Conservation (phyloP, 176 grass and related monocot species). For the Carex parvula region DNA sequence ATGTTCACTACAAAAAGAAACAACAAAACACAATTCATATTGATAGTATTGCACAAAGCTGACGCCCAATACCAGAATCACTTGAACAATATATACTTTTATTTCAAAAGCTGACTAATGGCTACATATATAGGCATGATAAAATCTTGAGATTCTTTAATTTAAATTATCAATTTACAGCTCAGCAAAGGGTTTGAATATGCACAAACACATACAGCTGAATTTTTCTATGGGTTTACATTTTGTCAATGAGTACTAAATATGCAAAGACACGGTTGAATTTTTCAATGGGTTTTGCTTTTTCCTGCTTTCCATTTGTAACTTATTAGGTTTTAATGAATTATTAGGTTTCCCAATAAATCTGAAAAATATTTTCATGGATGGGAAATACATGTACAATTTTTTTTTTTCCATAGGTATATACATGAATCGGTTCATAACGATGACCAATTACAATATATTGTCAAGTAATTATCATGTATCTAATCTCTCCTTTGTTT, state of each 20-base stretch:
- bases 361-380: not conserved
- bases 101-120: not conserved
- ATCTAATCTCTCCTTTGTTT: not conserved
- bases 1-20: not conserved
- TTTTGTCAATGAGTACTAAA: not conserved
- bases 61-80: too few species aligned
- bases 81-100: too few species aligned
- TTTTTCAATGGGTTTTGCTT: not conserved
- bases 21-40: not conserved
- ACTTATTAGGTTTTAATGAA: not conserved
- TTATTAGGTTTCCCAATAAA: not conserved
- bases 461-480: too few species aligned
- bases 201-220: not conserved
- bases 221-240: not conserved
- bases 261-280: not conserved
- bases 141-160: not conserved
- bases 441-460: too few species aligned
- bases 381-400: not conserved
- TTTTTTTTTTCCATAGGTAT: not conserved
- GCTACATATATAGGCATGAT: not conserved
- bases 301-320: not conserved
- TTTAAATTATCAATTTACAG: not conserved
- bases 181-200: not conserved
- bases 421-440: too few species aligned
- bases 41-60: not conserved